phyloP scores from a whole-genome alignment of 2,329 filamentous ascomycete species.

The Penicillium sp. region DNA sequence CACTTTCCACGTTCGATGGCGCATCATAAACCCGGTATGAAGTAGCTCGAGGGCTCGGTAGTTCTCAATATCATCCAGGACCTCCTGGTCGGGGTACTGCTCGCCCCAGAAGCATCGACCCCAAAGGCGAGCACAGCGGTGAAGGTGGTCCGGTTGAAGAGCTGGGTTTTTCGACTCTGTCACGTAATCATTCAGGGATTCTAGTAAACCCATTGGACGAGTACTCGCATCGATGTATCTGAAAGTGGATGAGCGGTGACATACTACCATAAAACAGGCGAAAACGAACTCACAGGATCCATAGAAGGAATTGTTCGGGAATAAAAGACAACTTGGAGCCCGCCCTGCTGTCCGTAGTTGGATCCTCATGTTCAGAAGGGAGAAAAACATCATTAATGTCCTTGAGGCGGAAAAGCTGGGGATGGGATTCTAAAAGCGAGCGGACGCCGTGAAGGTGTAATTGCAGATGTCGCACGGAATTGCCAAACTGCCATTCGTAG shows the following conservation, averaged over 20 bases:
- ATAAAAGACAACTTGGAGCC: slow-evolving; percentile 36
- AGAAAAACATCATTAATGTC: slow-evolving; percentile 35
- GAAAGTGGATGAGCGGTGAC: background rate
- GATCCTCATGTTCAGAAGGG: slow-evolving; percentile 18
- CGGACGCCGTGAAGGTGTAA: slow-evolving; percentile 43
- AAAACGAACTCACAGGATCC: slow-evolving; percentile 36
- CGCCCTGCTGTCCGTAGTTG: slow-evolving; percentile 12
- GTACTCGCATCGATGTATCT: slow-evolving; percentile 37
- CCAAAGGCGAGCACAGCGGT: slow-evolving; percentile 41
- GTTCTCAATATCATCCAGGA: slow-evolving; percentile 45
- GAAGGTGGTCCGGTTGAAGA: slow-evolving; percentile 38
- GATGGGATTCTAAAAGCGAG: slow-evolving; percentile 40
- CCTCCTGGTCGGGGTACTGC: slow-evolving; percentile 41
- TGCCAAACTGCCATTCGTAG: slow-evolving; percentile 43
- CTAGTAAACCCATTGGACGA: slow-evolving; percentile 33
- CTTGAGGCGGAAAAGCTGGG: slow-evolving; percentile 35
- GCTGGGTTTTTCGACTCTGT: slow-evolving; percentile 36
- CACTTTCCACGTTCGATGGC: slow-evolving; percentile 35
- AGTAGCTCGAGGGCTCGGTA: slow-evolving; percentile 40
- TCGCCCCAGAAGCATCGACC: slow-evolving; percentile 42
- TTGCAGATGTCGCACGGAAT: slow-evolving; percentile 39
- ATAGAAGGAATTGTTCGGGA: slow-evolving; percentile 40
- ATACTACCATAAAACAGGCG: background rate
- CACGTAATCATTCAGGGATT: slow-evolving; percentile 39
- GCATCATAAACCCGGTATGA: slow-evolving; percentile 33